Evolutionary conservation across 2,329 filamentous ascomycete species (phyloP).

Genomic region (Monilinia fructigena): DNA sequence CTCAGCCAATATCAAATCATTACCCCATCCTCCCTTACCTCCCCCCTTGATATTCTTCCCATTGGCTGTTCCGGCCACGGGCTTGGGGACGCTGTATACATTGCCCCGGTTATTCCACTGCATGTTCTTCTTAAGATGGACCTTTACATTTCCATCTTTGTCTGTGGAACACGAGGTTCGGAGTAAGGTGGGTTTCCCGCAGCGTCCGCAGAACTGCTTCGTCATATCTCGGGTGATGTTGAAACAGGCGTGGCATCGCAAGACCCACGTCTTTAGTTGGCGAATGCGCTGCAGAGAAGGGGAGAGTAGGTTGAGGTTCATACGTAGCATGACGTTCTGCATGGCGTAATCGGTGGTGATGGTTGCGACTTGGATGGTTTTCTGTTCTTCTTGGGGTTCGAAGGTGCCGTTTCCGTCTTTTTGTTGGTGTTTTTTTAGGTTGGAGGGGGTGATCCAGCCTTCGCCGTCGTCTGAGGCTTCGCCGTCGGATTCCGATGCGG

Average conservation of each 20-base stretch:
- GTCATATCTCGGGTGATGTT: slow-evolving; percentile 76
- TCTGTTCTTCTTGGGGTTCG: slow-evolving; percentile 52
- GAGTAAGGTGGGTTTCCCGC: slow-evolving; percentile 82
- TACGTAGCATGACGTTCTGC: slow-evolving; percentile 93
- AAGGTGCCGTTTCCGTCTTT: slow-evolving; percentile 55
- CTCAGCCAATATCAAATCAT: slow-evolving; percentile 79
- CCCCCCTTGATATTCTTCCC: slow-evolving; percentile 68
- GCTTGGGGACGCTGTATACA: slow-evolving; percentile 89
- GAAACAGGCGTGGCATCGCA: slow-evolving; percentile 95
- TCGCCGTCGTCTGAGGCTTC: slow-evolving; percentile 53
- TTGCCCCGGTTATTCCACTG: slow-evolving; percentile 95
- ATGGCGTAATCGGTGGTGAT: slow-evolving; percentile 96
- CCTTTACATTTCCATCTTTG: slow-evolving; percentile 71
- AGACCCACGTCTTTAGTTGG: slow-evolving; percentile 81
- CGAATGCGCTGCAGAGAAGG: slow-evolving; percentile 76
- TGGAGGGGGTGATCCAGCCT: slow-evolving; percentile 92
- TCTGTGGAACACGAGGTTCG: slow-evolving; percentile 85
- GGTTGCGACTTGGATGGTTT: slow-evolving; percentile 79
- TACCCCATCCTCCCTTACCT: slow-evolving; percentile 85
- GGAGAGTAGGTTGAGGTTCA: slow-evolving; percentile 88
- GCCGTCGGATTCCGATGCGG: slow-evolving; percentile 43
- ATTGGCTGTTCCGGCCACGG: slow-evolving; percentile 74
- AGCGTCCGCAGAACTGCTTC: slow-evolving; percentile 90
- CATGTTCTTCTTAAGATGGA: slow-evolving; percentile 92
- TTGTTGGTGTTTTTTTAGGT: slow-evolving; percentile 80